phyloP scores from a whole-genome alignment of 305 asterid species.

The Fraxinus ornus region DNA sequence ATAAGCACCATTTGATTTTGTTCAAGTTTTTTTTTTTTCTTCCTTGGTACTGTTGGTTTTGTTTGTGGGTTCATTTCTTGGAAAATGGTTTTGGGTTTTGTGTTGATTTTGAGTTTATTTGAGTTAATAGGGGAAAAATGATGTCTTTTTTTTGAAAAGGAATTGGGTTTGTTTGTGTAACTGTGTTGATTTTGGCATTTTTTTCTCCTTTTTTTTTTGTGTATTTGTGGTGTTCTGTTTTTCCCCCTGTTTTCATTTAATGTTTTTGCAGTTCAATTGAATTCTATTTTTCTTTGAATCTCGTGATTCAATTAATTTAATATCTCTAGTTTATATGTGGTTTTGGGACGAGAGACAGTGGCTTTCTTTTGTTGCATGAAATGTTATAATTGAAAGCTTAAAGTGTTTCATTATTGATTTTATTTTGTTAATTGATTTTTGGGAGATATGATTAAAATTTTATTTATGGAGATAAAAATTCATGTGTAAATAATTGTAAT shows the following conservation, averaged over 20 bases:
- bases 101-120: constrained; percentile 18
- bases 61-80: constrained; percentile 28
- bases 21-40: not conserved
- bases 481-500: not conserved
- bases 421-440: constrained; percentile 13
- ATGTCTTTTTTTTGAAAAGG: constrained; percentile 5
- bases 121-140: not conserved
- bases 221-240: not conserved
- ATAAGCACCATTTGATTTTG: not conserved
- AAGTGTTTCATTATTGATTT: constrained; percentile 9
- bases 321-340: constrained; percentile 1
- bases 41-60: not conserved
- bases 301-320: constrained; percentile 2
- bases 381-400: constrained; percentile 7
- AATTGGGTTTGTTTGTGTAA: not conserved
- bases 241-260: not conserved
- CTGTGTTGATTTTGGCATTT: not conserved
- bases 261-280: not conserved
- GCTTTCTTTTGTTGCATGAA: constrained; percentile 38
- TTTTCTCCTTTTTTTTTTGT: not conserved
- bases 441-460: not conserved
- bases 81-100: constrained; percentile 13
- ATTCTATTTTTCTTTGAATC: not conserved
- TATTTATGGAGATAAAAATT: not conserved
- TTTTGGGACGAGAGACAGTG: not conserved